A percentile compares a stretch with the other conserved stretches of the same genome.
Evolutionary conservation across 2,329 filamentous ascomycete genomes (phyloP).

Genomic region (Shiraia bambusicola): DNA sequence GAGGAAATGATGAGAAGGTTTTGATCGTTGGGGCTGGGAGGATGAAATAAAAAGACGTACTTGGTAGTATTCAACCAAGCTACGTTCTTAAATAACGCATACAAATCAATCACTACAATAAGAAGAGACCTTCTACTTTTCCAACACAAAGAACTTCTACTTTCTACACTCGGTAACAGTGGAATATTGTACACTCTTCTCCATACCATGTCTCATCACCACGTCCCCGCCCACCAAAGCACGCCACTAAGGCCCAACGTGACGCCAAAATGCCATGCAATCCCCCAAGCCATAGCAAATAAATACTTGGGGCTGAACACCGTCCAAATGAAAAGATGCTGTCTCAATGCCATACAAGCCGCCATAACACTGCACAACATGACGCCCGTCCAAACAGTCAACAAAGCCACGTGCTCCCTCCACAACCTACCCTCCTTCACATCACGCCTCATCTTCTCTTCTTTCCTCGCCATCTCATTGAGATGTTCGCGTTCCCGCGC

Average conservation of each 20-base stretch:
- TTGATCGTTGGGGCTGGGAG: too few species aligned
- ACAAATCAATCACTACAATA: too few species aligned
- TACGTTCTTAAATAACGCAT: too few species aligned
- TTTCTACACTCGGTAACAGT: neutral
- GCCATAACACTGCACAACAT: constrained; percentile 77
- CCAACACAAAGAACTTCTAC: too few species aligned
- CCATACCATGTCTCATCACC: constrained; percentile 17
- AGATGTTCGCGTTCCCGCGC: constrained; percentile 31
- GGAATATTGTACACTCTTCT: neutral
- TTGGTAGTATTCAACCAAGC: too few species aligned
- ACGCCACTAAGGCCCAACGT: constrained; percentile 35
- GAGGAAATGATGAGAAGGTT: too few species aligned
- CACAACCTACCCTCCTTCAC: constrained; percentile 13
- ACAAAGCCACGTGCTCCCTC: constrained; percentile 58
- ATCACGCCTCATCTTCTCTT: constrained; percentile 11
- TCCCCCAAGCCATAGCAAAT: constrained; percentile 85
- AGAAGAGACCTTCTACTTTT: too few species aligned
- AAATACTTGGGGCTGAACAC: constrained; percentile 97
- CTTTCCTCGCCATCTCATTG: constrained; percentile 19
- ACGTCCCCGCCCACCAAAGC: constrained; percentile 37
- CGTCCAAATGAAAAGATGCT: constrained; percentile 97
- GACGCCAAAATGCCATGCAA: constrained; percentile 72
- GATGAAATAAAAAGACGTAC: too few species aligned
- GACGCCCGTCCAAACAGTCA: constrained; percentile 70
- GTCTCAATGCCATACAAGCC: constrained; percentile 79